These are phyloP conservation scores for Coprinopsis marcescibilis DNA, from an alignment of 768 basidiomycete genomes.

Conservation along the genomic window DNA sequence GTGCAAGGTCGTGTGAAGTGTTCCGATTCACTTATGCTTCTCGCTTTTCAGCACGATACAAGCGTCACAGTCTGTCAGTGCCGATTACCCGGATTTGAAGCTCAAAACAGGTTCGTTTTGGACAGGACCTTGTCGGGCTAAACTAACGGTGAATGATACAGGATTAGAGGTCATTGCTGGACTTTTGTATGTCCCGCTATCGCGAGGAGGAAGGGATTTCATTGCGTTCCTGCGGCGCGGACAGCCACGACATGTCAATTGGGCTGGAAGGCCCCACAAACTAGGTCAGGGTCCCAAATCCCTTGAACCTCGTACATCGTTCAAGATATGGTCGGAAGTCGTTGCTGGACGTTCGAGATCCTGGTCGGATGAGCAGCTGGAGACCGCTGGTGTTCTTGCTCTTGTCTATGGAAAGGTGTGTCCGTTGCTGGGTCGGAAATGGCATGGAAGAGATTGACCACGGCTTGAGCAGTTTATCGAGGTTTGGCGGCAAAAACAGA, in stretches of 20 bases:
- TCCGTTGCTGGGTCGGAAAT: conserved; percentile 4
- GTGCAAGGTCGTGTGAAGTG: conserved; percentile 18
- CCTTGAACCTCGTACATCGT: conserved; percentile 74
- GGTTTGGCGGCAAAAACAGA: conserved; percentile 82
- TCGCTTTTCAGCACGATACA: conserved; percentile 53
- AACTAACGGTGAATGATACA: conserved; percentile 11
- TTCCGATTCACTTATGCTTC: not conserved
- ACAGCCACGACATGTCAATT: conserved; percentile 62
- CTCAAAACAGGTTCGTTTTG: conserved; percentile 39
- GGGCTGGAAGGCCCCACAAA: conserved; percentile 73
- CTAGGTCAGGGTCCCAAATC: conserved; percentile 23
- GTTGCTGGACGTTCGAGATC: conserved; percentile 60
- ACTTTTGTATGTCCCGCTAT: conserved; percentile 69
- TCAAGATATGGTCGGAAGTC: conserved; percentile 74
- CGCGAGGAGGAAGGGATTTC: conserved; percentile 68
- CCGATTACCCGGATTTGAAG: conserved; percentile 69
- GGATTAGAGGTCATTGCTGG: conserved; percentile 66
- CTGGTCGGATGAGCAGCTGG: conserved; percentile 82
- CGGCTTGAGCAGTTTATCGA: conserved; percentile 59
- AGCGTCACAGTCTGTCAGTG: conserved; percentile 59
- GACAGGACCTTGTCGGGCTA: not conserved
- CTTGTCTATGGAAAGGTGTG: conserved; percentile 70
- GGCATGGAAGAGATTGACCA: not conserved
- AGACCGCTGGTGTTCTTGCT: conserved; percentile 74
- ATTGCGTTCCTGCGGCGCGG: conserved; percentile 78